Conservation (phyloP, 192 early-diverging fungal species). For the Podila verticillata region DNA sequence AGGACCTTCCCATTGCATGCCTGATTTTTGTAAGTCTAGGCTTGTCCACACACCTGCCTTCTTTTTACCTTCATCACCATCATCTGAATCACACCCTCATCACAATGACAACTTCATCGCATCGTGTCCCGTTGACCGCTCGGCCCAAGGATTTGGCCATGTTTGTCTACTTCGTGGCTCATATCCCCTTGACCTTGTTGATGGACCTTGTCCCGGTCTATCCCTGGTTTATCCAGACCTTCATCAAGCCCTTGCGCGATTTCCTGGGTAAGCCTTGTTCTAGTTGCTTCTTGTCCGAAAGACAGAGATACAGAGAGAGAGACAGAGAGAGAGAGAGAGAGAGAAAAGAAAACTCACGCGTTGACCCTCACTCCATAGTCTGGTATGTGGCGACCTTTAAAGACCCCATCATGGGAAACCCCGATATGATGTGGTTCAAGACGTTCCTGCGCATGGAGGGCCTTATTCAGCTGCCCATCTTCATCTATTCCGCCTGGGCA, state of each 20-base stretch:
- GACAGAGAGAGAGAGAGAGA: no score
- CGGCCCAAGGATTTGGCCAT: constrained; percentile 68
- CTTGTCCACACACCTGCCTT: background rate
- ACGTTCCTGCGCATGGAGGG: constrained; percentile 69
- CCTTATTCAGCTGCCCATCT: constrained; percentile 74
- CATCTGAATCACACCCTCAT: background rate
- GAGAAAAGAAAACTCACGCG: background rate
- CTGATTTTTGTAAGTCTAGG: background rate
- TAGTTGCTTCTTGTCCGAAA: background rate
- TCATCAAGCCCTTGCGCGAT: constrained; percentile 26
- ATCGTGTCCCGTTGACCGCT: constrained; percentile 32
- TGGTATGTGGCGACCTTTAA: constrained; percentile 61
- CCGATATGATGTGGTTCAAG: constrained; percentile 67
- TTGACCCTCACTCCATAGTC: constrained; percentile 2
- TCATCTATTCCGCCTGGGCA: constrained; percentile 67
- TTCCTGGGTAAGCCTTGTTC: constrained; percentile 13
- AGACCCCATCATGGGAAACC: constrained; percentile 71
- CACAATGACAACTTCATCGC: constrained; percentile 7
- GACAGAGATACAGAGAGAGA: no score
- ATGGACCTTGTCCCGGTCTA: constrained; percentile 69
- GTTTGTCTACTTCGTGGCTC: constrained; percentile 72
- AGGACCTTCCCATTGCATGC: background rate
- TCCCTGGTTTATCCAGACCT: constrained; percentile 50
- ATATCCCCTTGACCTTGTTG: constrained; percentile 76
- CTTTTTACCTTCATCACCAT: background rate